Evolutionary conservation across 208 protist species (phyloP).

Genomic region (Endotrypanum monterogeii): DNA sequence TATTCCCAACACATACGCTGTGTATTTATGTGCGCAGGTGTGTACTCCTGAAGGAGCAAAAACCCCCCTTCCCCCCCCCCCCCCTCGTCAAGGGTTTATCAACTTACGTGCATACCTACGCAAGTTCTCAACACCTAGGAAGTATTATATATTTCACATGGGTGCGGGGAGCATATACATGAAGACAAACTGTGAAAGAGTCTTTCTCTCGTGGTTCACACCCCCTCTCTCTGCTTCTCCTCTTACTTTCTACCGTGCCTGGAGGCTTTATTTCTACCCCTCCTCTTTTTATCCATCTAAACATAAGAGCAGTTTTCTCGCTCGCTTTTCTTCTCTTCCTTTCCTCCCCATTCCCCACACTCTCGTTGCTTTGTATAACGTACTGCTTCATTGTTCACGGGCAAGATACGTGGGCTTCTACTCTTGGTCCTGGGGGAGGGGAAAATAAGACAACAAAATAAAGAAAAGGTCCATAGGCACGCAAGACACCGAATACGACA

Average conservation of each 20-base stretch:
- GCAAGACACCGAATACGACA: neutral
- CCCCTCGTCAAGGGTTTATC: neutral
- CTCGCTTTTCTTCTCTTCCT: neutral
- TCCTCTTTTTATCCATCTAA: neutral
- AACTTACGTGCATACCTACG: neutral
- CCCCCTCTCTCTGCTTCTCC: neutral
- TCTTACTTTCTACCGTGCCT: neutral
- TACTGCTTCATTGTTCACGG: neutral
- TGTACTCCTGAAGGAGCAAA: neutral
- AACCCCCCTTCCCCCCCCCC: too few relatives aligned
- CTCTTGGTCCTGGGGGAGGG: too few relatives aligned
- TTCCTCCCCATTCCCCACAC: neutral
- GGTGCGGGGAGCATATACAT: neutral
- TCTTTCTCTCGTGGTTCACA: neutral
- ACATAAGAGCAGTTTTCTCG: too few relatives aligned
- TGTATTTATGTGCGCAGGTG: neutral
- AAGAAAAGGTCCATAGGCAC: too few relatives aligned
- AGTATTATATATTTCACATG: too few relatives aligned
- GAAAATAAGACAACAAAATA: too few relatives aligned
- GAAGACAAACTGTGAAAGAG: neutral
- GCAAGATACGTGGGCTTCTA: neutral
- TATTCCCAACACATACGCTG: neutral
- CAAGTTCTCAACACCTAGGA: neutral
- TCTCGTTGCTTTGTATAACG: neutral
- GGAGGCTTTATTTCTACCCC: neutral